Percentiles rank a stretch among this genome's conserved stretches.
Conservation (phyloP, 2,329 filamentous ascomycete species). For the Aspergillus chevalieri region DNA sequence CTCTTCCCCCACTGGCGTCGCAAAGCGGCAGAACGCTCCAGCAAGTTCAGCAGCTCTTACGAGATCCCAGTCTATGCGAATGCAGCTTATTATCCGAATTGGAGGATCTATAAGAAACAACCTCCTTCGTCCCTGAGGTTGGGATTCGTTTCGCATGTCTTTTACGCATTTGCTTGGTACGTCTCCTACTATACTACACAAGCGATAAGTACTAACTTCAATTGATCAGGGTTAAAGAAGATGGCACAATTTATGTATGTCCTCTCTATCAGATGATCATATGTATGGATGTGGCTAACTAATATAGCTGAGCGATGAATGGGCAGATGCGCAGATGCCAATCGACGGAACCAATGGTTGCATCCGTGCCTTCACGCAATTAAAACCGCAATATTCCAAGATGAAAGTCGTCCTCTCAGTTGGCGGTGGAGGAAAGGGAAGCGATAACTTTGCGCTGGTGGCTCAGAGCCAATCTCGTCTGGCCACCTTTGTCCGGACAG, state of each 20-base stretch:
- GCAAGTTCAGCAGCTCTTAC: constrained; percentile 18
- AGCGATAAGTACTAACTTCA: constrained; percentile 7
- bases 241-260: constrained; percentile 70
- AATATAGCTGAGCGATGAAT: constrained; percentile 67
- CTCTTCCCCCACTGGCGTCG: constrained; percentile 21
- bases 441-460: constrained; percentile 61
- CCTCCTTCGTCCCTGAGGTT: constrained; percentile 69
- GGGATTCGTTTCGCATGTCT: constrained; percentile 71
- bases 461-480: constrained; percentile 55
- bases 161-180: constrained; percentile 71
- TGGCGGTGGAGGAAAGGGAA: constrained; percentile 60
- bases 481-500: constrained; percentile 65
- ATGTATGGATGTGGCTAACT: not conserved
- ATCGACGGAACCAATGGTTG: constrained; percentile 68
- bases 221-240: constrained; percentile 54
- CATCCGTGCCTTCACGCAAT: constrained; percentile 64
- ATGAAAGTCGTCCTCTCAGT: constrained; percentile 72
- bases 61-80: constrained; percentile 50
- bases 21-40: constrained; percentile 20
- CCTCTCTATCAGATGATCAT: not conserved
- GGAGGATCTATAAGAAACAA: constrained; percentile 64
- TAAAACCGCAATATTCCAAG: constrained; percentile 65
- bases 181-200: constrained; percentile 12
- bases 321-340: constrained; percentile 65
- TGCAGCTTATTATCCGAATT: constrained; percentile 80